Conservation (phyloP, 257 asterid genomes). For the Nicotiana sylvestris region DNA sequence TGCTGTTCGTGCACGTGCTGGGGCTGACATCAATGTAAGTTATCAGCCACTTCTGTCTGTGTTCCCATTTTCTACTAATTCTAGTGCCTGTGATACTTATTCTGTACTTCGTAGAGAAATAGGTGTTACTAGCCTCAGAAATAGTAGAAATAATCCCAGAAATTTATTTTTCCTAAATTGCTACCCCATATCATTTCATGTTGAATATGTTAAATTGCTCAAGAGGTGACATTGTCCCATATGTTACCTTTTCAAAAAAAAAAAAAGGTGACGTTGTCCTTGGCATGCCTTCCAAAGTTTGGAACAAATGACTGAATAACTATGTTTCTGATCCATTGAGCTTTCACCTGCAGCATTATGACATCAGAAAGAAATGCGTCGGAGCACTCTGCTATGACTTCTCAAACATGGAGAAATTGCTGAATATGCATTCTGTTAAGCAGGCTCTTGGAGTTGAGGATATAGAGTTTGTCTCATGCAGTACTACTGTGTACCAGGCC, state of each 20-base stretch:
- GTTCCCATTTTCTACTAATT: background rate
- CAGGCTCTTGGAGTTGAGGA: slow-evolving; percentile 36
- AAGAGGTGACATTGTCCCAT: background rate
- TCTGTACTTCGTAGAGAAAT: background rate
- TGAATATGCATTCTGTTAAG: slow-evolving; percentile 24
- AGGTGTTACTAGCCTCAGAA: background rate
- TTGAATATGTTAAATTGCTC: background rate
- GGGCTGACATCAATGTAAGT: slow-evolving; percentile 63
- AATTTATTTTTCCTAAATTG: background rate
- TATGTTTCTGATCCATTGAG: background rate
- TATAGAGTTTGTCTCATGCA: slow-evolving; percentile 33
- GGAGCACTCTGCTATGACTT: slow-evolving; percentile 38
- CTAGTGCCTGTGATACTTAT: background rate
- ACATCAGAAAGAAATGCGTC: slow-evolving; percentile 30
- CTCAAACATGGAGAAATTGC: slow-evolving; percentile 33
- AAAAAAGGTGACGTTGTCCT: too few relatives aligned
- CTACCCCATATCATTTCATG: background rate
- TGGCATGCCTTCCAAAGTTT: background rate
- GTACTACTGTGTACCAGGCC: slow-evolving; percentile 26
- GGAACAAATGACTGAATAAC: background rate
- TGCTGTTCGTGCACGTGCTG: slow-evolving; percentile 58
- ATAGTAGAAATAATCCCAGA: background rate
- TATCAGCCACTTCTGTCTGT: background rate
- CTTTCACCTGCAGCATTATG: slow-evolving; percentile 30
- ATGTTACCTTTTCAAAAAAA: too few relatives aligned